Conservation (phyloP, 2,329 filamentous ascomycete species). For the Pseudogymnoascus sp. region DNA sequence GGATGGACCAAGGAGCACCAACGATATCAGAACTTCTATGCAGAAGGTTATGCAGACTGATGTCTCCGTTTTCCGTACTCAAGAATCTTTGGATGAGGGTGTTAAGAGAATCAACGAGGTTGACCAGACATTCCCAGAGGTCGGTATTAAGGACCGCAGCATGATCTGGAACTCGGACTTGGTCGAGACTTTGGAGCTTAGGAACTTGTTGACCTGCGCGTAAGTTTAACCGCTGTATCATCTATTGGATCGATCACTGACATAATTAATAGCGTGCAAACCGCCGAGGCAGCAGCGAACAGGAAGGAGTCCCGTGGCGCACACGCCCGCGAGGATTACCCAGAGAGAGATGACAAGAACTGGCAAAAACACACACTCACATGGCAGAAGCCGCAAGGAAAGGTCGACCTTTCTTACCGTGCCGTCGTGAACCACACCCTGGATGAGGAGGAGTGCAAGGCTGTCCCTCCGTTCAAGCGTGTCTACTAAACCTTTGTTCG, state of each 20-base stretch:
- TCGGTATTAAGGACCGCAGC: slow-evolving; percentile 95
- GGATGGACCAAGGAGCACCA: slow-evolving; percentile 76
- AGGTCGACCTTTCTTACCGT: slow-evolving; percentile 81
- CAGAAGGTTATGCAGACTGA: slow-evolving; percentile 98
- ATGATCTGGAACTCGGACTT: slow-evolving; percentile 99
- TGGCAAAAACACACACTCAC: slow-evolving; percentile 99
- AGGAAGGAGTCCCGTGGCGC: slow-evolving; percentile 96
- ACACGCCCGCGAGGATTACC: slow-evolving; percentile 93
- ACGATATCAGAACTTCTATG: slow-evolving; percentile 84
- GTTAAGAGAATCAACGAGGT: slow-evolving; percentile 80
- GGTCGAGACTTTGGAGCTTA: slow-evolving; percentile 89
- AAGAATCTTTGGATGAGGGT: slow-evolving; percentile 89
- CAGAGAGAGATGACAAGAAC: slow-evolving; percentile 86
- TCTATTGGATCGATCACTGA: slow-evolving; percentile 18
- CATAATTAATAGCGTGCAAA: slow-evolving; percentile 59
- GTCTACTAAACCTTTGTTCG: slow-evolving; percentile 53
- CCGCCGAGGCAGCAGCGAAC: slow-evolving; percentile 80
- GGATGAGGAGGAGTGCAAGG: slow-evolving; percentile 92
- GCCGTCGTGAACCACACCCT: slow-evolving; percentile 73
- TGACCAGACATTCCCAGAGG: slow-evolving; percentile 68
- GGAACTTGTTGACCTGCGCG: slow-evolving; percentile 95
- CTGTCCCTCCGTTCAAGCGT: slow-evolving; percentile 93
- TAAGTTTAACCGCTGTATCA: slow-evolving; percentile 38
- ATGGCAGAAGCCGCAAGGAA: slow-evolving; percentile 92
- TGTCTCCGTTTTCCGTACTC: slow-evolving; percentile 91